Percentiles rank a stretch among this genome's conserved stretches.
These are phyloP conservation scores for Lagerstroemia speciosa DNA, from an alignment of 345 rosid genomes.

Conservation along the genomic window DNA sequence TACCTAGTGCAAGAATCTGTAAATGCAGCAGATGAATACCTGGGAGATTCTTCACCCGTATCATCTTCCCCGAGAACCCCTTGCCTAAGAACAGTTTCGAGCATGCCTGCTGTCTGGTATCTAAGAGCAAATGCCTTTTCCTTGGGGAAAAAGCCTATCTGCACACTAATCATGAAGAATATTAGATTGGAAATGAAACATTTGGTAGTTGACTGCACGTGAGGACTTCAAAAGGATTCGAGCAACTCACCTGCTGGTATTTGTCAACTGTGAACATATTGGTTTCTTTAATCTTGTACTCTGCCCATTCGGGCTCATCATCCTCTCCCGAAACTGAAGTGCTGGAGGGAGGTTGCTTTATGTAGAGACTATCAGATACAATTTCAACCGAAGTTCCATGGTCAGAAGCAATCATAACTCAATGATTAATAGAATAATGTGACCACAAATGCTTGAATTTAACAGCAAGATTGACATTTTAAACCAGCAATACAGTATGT, in stretches of 20 bases:
- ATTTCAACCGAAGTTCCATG: not conserved
- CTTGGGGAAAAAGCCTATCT: conserved; percentile 76
- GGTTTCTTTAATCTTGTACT: conserved; percentile 85
- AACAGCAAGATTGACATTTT: not conserved
- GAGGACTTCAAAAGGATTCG: not conserved
- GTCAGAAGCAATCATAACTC: not conserved
- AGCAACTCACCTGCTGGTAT: conserved; percentile 72
- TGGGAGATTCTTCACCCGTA: conserved; percentile 87
- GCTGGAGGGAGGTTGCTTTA: conserved; percentile 57
- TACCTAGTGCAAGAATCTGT: not conserved
- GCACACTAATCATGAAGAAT: conserved; percentile 62
- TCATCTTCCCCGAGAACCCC: conserved; percentile 96
- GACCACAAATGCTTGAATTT: not conserved
- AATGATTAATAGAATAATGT: not conserved
- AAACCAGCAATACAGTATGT: not conserved
- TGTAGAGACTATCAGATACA: conserved; percentile 50
- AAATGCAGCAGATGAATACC: conserved; percentile 30
- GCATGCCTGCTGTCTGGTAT: conserved; percentile 89
- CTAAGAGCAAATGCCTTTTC: conserved; percentile 76
- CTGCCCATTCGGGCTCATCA: conserved; percentile 78
- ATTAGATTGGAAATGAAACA: conserved; percentile 6
- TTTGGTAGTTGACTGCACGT: not conserved
- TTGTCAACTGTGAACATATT: conserved; percentile 89
- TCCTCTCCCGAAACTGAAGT: conserved; percentile 44
- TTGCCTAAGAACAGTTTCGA: conserved; percentile 71